Evolutionary conservation across 2,329 filamentous ascomycete genomes (phyloP).

Genomic region (Phialophora chinensis): DNA sequence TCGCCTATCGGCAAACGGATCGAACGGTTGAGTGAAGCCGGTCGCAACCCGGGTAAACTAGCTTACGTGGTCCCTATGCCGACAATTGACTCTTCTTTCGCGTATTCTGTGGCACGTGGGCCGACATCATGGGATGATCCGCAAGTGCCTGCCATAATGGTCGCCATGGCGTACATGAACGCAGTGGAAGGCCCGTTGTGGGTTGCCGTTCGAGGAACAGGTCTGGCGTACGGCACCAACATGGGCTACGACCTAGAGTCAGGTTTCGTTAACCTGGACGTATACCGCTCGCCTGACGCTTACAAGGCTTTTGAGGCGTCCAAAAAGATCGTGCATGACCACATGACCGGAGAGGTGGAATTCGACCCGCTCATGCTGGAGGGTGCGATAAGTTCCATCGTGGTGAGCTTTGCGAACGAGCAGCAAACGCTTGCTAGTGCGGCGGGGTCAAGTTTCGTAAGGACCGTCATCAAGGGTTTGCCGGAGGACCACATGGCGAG

Average conservation of each 20-base stretch:
- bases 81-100: conserved; percentile 90
- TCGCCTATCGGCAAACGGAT: conserved; percentile 73
- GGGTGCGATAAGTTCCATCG: conserved; percentile 87
- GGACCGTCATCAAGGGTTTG: conserved; percentile 77
- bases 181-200: conserved; percentile 93
- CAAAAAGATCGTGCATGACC: conserved; percentile 73
- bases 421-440: conserved; percentile 84
- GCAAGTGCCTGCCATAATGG: conserved; percentile 79
- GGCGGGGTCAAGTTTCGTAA: conserved; percentile 81
- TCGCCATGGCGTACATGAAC: conserved; percentile 89
- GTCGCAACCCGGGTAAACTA: conserved; percentile 73
- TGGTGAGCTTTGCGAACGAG: conserved; percentile 84
- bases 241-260: conserved; percentile 79
- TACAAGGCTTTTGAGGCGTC: conserved; percentile 83
- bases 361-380: conserved; percentile 86
- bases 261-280: conserved; percentile 79
- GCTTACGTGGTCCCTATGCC: conserved; percentile 87
- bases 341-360: conserved; percentile 71
- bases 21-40: conserved; percentile 75
- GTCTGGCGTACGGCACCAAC: conserved; percentile 85
- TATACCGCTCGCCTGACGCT: conserved; percentile 89
- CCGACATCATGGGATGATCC: conserved; percentile 77
- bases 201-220: conserved; percentile 89
- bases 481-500: conserved; percentile 77
- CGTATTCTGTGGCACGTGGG: conserved; percentile 75